phyloP scores from a whole-genome alignment of 2,329 filamentous ascomycete genomes.

The Hymenoscyphus fraxineus region DNA sequence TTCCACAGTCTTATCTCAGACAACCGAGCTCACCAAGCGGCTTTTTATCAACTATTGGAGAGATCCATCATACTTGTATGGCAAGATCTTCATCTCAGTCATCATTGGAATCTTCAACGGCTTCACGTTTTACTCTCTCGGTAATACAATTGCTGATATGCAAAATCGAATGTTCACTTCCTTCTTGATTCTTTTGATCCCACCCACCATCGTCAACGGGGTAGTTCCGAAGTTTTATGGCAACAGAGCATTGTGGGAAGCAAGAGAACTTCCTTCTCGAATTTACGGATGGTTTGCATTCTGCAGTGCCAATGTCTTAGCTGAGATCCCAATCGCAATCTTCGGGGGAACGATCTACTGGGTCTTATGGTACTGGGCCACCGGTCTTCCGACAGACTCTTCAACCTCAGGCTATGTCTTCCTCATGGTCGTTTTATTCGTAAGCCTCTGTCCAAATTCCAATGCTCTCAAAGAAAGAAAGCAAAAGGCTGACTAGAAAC shows the following conservation, averaged over 20 bases:
- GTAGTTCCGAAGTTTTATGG: slow-evolving; percentile 75
- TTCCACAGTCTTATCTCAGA: slow-evolving; percentile 60
- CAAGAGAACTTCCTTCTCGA: slow-evolving; percentile 66
- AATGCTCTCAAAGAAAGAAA: too few relatives aligned
- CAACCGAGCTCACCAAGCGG: slow-evolving; percentile 62
- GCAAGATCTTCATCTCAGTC: slow-evolving; percentile 69
- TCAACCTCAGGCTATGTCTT: slow-evolving; percentile 70
- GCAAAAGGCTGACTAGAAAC: slow-evolving; percentile 11
- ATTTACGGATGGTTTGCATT: slow-evolving; percentile 80
- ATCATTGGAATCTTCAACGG: slow-evolving; percentile 75
- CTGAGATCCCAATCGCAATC: slow-evolving; percentile 69
- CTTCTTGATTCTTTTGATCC: slow-evolving; percentile 60
- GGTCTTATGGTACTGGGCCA: slow-evolving; percentile 72
- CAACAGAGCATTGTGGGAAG: slow-evolving; percentile 70
- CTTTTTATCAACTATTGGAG: slow-evolving; percentile 73
- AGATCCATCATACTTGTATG: slow-evolving; percentile 71
- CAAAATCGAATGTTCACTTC: slow-evolving; percentile 74
- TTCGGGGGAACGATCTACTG: slow-evolving; percentile 65
- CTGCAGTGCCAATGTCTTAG: slow-evolving; percentile 67
- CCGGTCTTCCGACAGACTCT: slow-evolving; percentile 63
- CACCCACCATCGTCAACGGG: slow-evolving; percentile 68
- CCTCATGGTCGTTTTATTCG: slow-evolving; percentile 72
- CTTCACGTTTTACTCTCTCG: slow-evolving; percentile 72
- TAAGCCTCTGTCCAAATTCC: slow-evolving; percentile 11
- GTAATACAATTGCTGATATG: slow-evolving; percentile 62